Percentiles rank a stretch among this genome's conserved stretches.
Conservation (phyloP, 2,329 filamentous ascomycete genomes). For the Immersiporthe knoxdaviesiana region DNA sequence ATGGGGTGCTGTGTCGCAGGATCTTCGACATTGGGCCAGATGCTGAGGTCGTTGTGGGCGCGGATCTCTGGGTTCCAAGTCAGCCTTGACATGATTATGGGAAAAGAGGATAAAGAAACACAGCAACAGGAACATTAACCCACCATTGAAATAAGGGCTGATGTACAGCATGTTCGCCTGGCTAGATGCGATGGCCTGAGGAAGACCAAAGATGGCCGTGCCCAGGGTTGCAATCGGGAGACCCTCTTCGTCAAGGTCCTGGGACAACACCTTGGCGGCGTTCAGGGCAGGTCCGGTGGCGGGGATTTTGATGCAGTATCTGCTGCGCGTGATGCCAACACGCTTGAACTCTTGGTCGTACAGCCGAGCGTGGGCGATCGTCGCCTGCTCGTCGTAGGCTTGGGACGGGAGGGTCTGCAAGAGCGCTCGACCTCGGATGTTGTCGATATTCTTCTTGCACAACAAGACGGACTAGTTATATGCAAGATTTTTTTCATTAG, state of each 20-base stretch:
- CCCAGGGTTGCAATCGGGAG: conserved; percentile 50
- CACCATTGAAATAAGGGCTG: conserved; percentile 54
- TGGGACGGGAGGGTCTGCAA: conserved; percentile 52
- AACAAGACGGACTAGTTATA: conserved; percentile 46
- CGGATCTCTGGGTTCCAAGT: conserved; percentile 42
- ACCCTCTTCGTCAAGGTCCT: conserved; percentile 35
- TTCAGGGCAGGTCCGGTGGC: conserved; percentile 51
- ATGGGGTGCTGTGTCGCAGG: conserved; percentile 52
- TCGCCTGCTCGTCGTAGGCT: conserved; percentile 49
- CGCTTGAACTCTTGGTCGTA: conserved; percentile 51
- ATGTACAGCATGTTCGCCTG: conserved; percentile 52
- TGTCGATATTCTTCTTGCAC: conserved; percentile 50
- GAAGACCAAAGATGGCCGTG: conserved; percentile 50
- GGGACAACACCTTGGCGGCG: conserved; percentile 46
- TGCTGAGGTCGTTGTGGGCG: conserved; percentile 46
- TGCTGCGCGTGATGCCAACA: conserved; percentile 48
- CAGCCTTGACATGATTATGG: neutral
- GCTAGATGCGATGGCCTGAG: conserved; percentile 53
- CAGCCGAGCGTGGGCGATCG: conserved; percentile 49
- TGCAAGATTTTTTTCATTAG: neutral
- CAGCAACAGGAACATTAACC: conserved; percentile 14
- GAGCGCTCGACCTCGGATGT: conserved; percentile 51
- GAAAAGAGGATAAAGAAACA: neutral
- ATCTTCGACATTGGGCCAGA: conserved; percentile 53
- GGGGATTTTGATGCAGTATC: conserved; percentile 57